Conservation (phyloP, 371 early-diverging fungal genomes). For the Apophysomyces ossiformis region DNA sequence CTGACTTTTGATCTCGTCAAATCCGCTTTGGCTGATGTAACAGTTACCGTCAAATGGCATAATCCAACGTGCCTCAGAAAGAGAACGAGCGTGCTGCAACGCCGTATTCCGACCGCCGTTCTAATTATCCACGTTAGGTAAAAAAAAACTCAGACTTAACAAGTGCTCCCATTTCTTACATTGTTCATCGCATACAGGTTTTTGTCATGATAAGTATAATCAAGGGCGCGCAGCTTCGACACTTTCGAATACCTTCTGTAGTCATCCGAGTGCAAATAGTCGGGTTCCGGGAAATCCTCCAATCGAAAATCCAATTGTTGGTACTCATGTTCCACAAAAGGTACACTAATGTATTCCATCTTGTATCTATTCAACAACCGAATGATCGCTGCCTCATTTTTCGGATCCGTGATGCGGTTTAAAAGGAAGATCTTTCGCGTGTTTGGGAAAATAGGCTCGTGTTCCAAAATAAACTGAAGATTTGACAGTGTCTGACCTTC, state of each 20-base stretch:
- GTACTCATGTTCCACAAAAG: conserved; percentile 64
- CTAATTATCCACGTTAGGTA: conserved; percentile 28
- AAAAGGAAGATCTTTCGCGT: conserved; percentile 69
- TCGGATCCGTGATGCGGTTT: conserved; percentile 68
- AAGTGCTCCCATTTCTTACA: conserved; percentile 43
- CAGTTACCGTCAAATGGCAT: conserved; percentile 78
- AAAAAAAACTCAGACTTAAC: conserved; percentile 8
- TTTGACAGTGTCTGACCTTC: conserved; percentile 71
- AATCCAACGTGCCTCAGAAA: conserved; percentile 65
- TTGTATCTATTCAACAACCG: conserved; percentile 56
- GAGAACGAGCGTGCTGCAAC: conserved; percentile 58
- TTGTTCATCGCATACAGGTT: conserved; percentile 80
- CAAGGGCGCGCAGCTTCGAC: conserved; percentile 63
- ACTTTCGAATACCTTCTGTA: conserved; percentile 65
- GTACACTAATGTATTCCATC: conserved; percentile 65
- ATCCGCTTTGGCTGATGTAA: conserved; percentile 63
- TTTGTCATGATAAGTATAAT: conserved; percentile 73
- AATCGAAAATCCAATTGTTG: conserved; percentile 63
- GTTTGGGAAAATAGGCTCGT: conserved; percentile 66
- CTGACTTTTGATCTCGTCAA: conserved; percentile 63
- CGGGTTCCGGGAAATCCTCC: conserved; percentile 69
- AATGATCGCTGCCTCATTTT: conserved; percentile 63
- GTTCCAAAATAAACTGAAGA: conserved; percentile 68
- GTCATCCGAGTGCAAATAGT: conserved; percentile 69
- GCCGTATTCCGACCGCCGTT: conserved; percentile 75